Evolutionary conservation across 345 rosid species (phyloP).

Genomic region (Crucihimalaya himalaica): DNA sequence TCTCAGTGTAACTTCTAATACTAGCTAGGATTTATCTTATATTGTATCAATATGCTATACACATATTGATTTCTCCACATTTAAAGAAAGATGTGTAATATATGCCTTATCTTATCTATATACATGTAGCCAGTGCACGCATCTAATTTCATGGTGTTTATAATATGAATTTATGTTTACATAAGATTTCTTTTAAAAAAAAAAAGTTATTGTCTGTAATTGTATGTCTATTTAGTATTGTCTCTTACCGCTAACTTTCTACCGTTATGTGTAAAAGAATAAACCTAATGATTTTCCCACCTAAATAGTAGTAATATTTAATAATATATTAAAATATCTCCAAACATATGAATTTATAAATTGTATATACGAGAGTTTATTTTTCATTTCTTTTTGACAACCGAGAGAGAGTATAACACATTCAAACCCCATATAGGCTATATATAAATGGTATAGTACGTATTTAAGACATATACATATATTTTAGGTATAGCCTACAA

Average conservation of each 20-base stretch:
- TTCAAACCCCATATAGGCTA: background rate
- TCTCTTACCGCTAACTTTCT: background rate
- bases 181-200: too few species aligned
- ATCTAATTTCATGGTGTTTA: background rate
- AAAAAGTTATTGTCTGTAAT: too few species aligned
- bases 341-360: background rate
- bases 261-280: background rate
- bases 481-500: slow-evolving; percentile 33
- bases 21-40: background rate
- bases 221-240: too few species aligned
- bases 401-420: background rate
- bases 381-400: background rate
- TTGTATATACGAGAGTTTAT: background rate
- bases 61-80: background rate
- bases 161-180: too few species aligned
- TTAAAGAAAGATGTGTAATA: background rate
- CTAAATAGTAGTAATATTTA: background rate
- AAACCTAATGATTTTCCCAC: background rate
- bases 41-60: background rate
- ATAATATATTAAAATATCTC: background rate
- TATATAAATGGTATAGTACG: background rate
- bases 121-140: background rate
- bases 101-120: too few species aligned
- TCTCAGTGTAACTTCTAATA: background rate
- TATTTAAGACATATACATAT: slow-evolving; percentile 5